Conservation (phyloP, 768 basidiomycete genomes). For the Suillus paluster region DNA sequence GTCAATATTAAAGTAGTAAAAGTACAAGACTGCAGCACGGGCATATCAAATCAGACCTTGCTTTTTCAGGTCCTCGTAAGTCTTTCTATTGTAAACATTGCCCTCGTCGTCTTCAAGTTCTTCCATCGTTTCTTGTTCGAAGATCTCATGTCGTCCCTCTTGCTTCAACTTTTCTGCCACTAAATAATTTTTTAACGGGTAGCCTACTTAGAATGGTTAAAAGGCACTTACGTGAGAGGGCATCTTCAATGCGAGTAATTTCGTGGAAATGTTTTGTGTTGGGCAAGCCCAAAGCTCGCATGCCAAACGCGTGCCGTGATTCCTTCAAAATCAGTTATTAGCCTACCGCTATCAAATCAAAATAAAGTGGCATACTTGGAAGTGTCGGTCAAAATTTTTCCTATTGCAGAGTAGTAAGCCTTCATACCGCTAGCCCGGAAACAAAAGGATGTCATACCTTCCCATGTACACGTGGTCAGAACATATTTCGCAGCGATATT, state of each 20-base stretch:
- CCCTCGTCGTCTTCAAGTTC: slow-evolving; percentile 98
- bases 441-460: slow-evolving; percentile 51
- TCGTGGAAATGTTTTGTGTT: slow-evolving; percentile 99
- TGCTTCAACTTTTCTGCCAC: slow-evolving; percentile 98
- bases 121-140: slow-evolving; percentile 94
- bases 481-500: slow-evolving; percentile 97
- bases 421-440: slow-evolving; percentile 2
- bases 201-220: background rate
- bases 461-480: slow-evolving; percentile 98
- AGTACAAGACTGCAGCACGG: slow-evolving; percentile 2
- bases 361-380: slow-evolving; percentile 60
- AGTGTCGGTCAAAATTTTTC: slow-evolving; percentile 96
- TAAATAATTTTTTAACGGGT: slow-evolving; percentile 33
- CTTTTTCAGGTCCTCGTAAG: slow-evolving; percentile 96
- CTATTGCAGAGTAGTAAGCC: slow-evolving; percentile 43
- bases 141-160: slow-evolving; percentile 94
- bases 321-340: slow-evolving; percentile 55
- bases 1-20: slow-evolving; percentile 10
- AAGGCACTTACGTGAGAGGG: slow-evolving; percentile 77
- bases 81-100: slow-evolving; percentile 97
- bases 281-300: slow-evolving; percentile 95
- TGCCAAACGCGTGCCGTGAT: slow-evolving; percentile 95
- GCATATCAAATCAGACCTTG: slow-evolving; percentile 78
- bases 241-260: slow-evolving; percentile 96
- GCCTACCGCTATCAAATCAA: slow-evolving; percentile 8